Base-by-base conservation (phyloP, 2,329 filamentous ascomycete species). In the Aspergillus novofumigatus region DNA sequence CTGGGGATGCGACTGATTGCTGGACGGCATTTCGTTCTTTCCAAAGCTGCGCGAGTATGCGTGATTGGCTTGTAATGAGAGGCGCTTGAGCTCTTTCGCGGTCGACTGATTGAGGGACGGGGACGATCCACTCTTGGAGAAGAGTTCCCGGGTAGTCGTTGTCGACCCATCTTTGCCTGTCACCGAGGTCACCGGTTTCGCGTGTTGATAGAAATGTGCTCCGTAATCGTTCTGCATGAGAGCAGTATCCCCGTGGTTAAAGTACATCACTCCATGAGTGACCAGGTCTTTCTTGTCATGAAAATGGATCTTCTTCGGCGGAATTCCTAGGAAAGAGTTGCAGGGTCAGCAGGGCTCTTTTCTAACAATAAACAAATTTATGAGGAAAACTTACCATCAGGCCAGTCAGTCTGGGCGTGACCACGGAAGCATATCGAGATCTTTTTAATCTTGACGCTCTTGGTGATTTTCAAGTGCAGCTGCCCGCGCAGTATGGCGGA, bases 371-470 rank as follows among this genome's bases (percentile, higher is more conserved):
- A 26, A 32, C 23, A 23, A 25, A 17, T 5, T 38, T 38, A 17
- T 17, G 29, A 42, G 52, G 21, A 47, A 38, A 53, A 32, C 53
- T 25, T 69, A 83, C 86, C 91, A 78, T 97, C 94, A 17, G 94
- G 93, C 94, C 94, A 99, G 69, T 96, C 92, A 1, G 94, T 97
- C 62, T 89, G 85, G 3, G 92, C 91, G 69, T 86, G 88, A 29
- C 93, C 94, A 44, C 87, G 84, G 65, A 99, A 90, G 67, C 90
- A 93, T 53, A 99, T 80, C 5, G 89, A 92, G 25, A 99, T 84
- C 3, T 91, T 88, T 78, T 96, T 97, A 64, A 99, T 87, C 76
- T 99, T 99, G 49, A 92, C 86, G 62, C 90, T 89, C 71, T 97
- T 97, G 49, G 89, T 87, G 11, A 97, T 84, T 58, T 88, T 88